Evolutionary conservation across 202 grass and related monocot species (phyloP), one percentile per base, ranked within the genome.

Genomic region (Panicum hallii): DNA sequence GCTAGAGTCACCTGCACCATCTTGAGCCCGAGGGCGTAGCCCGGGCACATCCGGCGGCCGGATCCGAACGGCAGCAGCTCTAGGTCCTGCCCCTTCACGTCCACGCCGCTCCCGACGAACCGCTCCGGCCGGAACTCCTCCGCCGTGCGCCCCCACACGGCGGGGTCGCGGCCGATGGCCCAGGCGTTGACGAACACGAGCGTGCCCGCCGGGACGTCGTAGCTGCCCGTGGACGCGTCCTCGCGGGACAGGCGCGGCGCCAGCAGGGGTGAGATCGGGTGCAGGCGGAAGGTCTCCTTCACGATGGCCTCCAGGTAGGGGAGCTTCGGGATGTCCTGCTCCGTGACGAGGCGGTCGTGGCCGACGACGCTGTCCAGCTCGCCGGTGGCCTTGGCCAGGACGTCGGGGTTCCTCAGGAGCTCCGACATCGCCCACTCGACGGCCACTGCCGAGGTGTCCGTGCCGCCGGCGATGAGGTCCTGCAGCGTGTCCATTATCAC

Each of bases 61-160:
- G 58, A 28, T 0, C 58, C 58, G 11, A 11, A 30, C 4, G 26
- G 58, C 58, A 30, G 11, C 23, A 62, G 58, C 58, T 62, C 58
- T 0, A 62, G 1, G 58, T 62, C 58, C 0, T 30, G 23, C 9
- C 57, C 57, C 57, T 26, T 83, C 34, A 89, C 83, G 78, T 89
- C 90, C 1, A 52, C 45, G 1, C 80, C 22, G 11, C 49, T 9
- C 17, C 73, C 79, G 4, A 81, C 2, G 69, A 92, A 89, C 14
- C 87, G 55, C 63, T 87, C 87, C 1, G 90, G 84, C 60, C 34
- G 77, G 87, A 92, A 89, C 38, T 87, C 48, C 12, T 0, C 13
- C 3, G 48, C 48, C 3, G 48, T 10, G n/a, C 0, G 23, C 11
- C 58, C 58, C 58, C 58, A 62, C 58, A 62, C 23, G 58, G 23